Evolutionary conservation across 345 rosid species (phyloP).

Genomic region (Gossypium australe): DNA sequence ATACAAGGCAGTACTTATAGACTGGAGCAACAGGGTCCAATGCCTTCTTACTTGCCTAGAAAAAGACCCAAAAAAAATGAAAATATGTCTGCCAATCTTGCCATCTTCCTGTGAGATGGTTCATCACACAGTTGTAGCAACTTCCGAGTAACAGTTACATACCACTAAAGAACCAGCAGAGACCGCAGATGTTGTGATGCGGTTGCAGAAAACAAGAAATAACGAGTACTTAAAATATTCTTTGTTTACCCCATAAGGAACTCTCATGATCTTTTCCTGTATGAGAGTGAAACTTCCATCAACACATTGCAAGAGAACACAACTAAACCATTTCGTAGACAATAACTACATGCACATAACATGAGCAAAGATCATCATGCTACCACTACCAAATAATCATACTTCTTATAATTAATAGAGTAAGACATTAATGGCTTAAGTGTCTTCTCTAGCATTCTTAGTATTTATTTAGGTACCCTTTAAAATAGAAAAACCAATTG

Average conservation of each 20-base stretch:
- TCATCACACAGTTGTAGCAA: slow-evolving; percentile 3
- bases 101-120: background rate
- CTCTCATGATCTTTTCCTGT: slow-evolving; percentile 94
- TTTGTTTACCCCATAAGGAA: slow-evolving; percentile 75
- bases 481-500: background rate
- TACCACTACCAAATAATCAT: background rate
- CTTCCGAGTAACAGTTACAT: slow-evolving; percentile 1
- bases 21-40: slow-evolving; percentile 90
- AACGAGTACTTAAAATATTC: slow-evolving; percentile 75
- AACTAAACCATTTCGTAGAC: background rate
- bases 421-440: background rate
- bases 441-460: background rate
- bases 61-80: slow-evolving; percentile 3
- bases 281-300: slow-evolving; percentile 10
- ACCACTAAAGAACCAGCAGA: slow-evolving; percentile 79
- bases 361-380: background rate
- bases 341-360: background rate
- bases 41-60: slow-evolving; percentile 71
- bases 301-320: background rate
- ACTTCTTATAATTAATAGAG: background rate
- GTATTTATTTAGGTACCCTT: background rate
- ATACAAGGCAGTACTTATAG: slow-evolving; percentile 73
- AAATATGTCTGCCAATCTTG: background rate
- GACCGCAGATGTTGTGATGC: slow-evolving; percentile 75
- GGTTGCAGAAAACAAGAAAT: slow-evolving; percentile 94